Evolutionary conservation across 2,329 filamentous ascomycete genomes (phyloP).

Genomic region (Orbilia oligospora): DNA sequence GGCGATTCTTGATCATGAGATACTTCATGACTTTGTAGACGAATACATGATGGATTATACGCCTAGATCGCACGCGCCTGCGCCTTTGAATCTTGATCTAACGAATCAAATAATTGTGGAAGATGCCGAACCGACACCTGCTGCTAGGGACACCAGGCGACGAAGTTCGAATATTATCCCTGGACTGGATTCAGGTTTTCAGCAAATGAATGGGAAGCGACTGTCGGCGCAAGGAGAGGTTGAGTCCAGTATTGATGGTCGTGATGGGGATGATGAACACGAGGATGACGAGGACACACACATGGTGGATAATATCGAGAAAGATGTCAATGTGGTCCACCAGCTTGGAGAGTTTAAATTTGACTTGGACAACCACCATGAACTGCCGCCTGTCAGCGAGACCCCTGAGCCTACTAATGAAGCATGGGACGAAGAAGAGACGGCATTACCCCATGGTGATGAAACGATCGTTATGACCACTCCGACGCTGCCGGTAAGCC

Average conservation of each 20-base stretch:
- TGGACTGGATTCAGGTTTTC: constrained; percentile 46
- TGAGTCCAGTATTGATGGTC: constrained; percentile 69
- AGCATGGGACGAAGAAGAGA: constrained; percentile 53
- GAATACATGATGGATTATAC: constrained; percentile 54
- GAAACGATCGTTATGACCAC: constrained; percentile 53
- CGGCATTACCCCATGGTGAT: constrained; percentile 41
- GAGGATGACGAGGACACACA: constrained; percentile 76
- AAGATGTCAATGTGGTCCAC: constrained; percentile 89
- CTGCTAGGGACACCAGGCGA: constrained; percentile 44
- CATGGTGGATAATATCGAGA: constrained; percentile 75
- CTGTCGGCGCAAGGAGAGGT: constrained; percentile 51
- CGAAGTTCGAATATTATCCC: constrained; percentile 59
- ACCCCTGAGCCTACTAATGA: constrained; percentile 70
- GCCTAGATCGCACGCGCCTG: constrained; percentile 45
- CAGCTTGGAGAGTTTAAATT: constrained; percentile 86
- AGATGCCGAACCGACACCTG: constrained; percentile 53
- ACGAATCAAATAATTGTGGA: constrained; percentile 47
- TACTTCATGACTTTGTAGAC: constrained; percentile 51
- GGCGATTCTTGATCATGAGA: constrained; percentile 51
- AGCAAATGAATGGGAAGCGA: constrained; percentile 55
- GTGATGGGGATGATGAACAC: constrained; percentile 76
- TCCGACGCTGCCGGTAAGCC: constrained; percentile 37
- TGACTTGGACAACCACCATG: constrained; percentile 76
- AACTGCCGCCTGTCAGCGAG: constrained; percentile 73
- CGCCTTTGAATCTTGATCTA: constrained; percentile 52